Percentiles rank a stretch among this genome's conserved stretches.
Evolutionary conservation across 2,329 filamentous ascomycete species (phyloP).

Genomic region (Metarhizium rileyi): DNA sequence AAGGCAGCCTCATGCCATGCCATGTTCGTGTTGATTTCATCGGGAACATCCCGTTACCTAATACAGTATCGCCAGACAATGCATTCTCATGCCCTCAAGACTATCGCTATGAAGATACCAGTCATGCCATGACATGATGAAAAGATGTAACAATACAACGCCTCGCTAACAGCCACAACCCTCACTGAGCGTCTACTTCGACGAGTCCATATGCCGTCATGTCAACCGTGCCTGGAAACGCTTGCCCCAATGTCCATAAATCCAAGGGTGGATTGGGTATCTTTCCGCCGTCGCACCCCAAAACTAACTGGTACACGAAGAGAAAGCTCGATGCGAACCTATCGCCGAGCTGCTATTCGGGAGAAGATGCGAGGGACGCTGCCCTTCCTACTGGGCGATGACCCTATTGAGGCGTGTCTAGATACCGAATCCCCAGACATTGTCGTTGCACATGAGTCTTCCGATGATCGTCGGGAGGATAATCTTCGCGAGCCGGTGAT

Average conservation of each 20-base stretch:
- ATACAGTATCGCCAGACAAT: not conserved
- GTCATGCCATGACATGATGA: not conserved
- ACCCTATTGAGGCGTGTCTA: constrained; percentile 7
- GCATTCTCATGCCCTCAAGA: not conserved
- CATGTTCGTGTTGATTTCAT: not conserved
- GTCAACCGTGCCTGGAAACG: not conserved
- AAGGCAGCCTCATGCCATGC: not conserved
- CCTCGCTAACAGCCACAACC: not conserved
- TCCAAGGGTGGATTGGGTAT: not conserved
- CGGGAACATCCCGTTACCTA: not conserved
- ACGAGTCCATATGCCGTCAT: not conserved
- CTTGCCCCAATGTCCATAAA: not conserved
- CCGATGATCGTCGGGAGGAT: constrained; percentile 4
- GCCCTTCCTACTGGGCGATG: constrained; percentile 7
- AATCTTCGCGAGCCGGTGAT: constrained; percentile 1
- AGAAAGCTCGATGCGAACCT: not conserved
- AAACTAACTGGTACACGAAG: not conserved
- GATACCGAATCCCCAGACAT: constrained; percentile 5
- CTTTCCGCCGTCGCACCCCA: not conserved
- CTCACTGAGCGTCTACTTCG: not conserved
- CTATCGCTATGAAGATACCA: not conserved
- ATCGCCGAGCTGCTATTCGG: constrained; percentile 7
- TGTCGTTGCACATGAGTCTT: constrained; percentile 5
- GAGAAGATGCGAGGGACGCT: constrained; percentile 8
- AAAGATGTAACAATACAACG: not conserved